A percentile compares a stretch with the other conserved stretches of the same genome.
Conservation (phyloP, 306 rosid species). For the Citrullus mucosospermus region DNA sequence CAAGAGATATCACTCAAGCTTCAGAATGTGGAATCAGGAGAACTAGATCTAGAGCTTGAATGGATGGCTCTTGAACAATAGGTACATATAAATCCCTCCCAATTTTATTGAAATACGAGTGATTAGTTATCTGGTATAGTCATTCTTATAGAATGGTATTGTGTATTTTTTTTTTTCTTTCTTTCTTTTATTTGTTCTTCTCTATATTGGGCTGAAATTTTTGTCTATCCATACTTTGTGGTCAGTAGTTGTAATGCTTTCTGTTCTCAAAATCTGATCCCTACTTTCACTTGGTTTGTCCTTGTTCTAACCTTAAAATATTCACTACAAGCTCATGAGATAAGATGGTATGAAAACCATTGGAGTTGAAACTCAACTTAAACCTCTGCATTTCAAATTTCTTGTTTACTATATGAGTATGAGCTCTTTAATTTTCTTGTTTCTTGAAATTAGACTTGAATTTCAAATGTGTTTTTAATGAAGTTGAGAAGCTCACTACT, state of each 20-base stretch:
- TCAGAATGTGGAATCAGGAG: slow-evolving; percentile 92
- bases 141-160: not conserved
- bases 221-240: not conserved
- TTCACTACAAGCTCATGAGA: not conserved
- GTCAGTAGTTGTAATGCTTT: not conserved
- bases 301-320: slow-evolving; percentile 1
- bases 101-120: not conserved
- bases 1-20: slow-evolving; percentile 67
- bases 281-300: not conserved
- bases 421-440: not conserved
- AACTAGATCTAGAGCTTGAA: slow-evolving; percentile 67
- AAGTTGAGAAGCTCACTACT: not conserved
- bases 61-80: slow-evolving; percentile 94
- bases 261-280: not conserved
- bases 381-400: not conserved
- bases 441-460: not conserved
- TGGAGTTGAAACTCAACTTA: not conserved
- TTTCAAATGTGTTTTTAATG: not conserved
- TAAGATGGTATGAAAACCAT: not conserved
- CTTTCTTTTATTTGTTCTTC: not conserved
- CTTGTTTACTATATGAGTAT: not conserved
- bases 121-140: slow-evolving; percentile 5
- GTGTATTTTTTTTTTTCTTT: not conserved
- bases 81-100: slow-evolving; percentile 18
- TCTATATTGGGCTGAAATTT: not conserved